These are phyloP conservation scores for Talaromyces sp. DNA, from an alignment of 2,329 filamentous ascomycete species.

Conservation along the genomic window DNA sequence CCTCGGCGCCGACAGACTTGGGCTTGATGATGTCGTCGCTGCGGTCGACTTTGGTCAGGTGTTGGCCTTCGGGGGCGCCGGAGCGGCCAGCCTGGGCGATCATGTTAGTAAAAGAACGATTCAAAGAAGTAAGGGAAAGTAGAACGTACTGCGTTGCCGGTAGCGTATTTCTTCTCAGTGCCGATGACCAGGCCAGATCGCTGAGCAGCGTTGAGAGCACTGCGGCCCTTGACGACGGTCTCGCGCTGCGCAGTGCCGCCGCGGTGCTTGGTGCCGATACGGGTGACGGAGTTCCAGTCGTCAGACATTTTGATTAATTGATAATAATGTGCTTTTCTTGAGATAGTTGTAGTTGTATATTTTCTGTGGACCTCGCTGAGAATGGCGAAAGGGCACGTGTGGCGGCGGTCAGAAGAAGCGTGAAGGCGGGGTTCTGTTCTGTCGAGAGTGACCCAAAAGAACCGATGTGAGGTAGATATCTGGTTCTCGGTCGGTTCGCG, in stretches of 20 bases:
- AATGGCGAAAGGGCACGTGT: neutral
- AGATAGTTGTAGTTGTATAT: neutral
- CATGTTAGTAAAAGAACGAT: conserved; percentile 7
- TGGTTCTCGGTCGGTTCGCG: neutral
- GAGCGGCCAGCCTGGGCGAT: conserved; percentile 38
- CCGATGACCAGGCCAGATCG: conserved; percentile 68
- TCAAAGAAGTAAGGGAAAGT: neutral
- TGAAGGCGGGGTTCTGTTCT: neutral
- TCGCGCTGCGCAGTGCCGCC: conserved; percentile 64
- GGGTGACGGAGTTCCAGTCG: conserved; percentile 87
- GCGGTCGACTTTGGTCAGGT: conserved; percentile 95
- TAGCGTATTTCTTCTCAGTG: conserved; percentile 87
- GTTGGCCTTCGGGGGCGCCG: conserved; percentile 71
- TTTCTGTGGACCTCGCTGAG: neutral
- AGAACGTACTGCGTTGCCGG: conserved; percentile 69
- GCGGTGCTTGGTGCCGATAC: conserved; percentile 83
- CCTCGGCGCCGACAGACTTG: conserved; percentile 75
- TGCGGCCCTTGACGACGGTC: conserved; percentile 81
- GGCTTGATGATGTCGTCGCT: conserved; percentile 96
- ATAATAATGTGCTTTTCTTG: neutral
- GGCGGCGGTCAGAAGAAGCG: neutral
- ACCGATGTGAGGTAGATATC: neutral
- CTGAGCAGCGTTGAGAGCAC: conserved; percentile 81
- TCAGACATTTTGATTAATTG: conserved; percentile 35
- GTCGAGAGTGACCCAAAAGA: neutral